These are phyloP conservation scores for Silybum marianum DNA, from an alignment of 129 eudicot genomes.

Conservation along the genomic window DNA sequence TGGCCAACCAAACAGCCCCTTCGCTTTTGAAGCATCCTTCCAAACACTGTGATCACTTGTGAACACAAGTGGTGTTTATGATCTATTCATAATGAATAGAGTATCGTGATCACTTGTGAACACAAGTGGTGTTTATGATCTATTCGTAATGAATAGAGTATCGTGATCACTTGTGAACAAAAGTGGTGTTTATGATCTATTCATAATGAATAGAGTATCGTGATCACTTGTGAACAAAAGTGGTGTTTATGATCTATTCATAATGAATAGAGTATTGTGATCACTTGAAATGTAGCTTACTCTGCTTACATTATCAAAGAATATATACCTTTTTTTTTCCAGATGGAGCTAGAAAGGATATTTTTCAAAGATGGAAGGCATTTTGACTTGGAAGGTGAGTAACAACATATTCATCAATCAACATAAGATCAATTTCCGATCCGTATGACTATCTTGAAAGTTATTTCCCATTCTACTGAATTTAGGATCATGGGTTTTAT, in stretches of 20 bases:
- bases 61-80: no score
- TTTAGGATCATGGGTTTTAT: background rate
- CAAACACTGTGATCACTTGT: no score
- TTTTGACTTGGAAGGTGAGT: slow-evolving; percentile 80
- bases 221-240: no score
- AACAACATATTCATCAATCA: slow-evolving; percentile 14
- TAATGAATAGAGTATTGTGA: background rate
- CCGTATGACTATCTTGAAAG: background rate
- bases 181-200: no score
- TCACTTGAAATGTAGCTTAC: background rate
- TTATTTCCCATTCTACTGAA: background rate
- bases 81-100: no score
- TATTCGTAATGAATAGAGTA: no score
- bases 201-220: no score
- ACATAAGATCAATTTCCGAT: background rate
- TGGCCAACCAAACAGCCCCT: no score
- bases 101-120: no score
- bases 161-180: no score
- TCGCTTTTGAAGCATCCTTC: no score
- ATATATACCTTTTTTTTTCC: slow-evolving; percentile 11
- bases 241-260: background rate
- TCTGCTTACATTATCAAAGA: background rate
- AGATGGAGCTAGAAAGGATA: slow-evolving; percentile 73
- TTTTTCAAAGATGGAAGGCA: slow-evolving; percentile 88
- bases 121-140: no score